Base-by-base conservation (phyloP, 1,139 yeast genomes). In the Taphrina pruni region DNA sequence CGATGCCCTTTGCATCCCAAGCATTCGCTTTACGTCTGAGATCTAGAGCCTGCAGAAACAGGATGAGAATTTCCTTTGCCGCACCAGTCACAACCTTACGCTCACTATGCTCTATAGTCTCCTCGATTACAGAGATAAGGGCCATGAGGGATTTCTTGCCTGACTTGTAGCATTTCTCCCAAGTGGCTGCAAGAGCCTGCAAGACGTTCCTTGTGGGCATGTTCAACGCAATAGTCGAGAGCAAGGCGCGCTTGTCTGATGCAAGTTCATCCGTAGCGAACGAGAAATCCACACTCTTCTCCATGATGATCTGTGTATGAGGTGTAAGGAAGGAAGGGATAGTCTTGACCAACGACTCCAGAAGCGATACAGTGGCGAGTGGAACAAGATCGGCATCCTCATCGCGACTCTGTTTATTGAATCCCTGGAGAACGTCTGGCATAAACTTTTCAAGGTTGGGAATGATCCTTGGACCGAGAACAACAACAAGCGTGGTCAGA, bases 281-380 rank as follows among this genome's bases (percentile, higher is more conserved):
- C 36, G 69, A 52, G 36, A 65, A 65, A 12, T 65, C 70, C n/a
- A 62, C 66, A 38, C 64, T 36, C 35, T 55, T 61, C 39, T 60
- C 62, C 64, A 66, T 58, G 39, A 64, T 64, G 38, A 55, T n/a
- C 20, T 83, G 84, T 74, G 92, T 80, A 73, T 87, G 87, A 8
- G 95, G 86, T 26, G 86, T 82, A 81, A 94, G 85, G 77, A 94
- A 94, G 14, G 91, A 88, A 51, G 99, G 98, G 73, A 95, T 87
- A 75, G 90, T 87, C 78, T 88, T 90, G 65, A 93, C 81, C 75
- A 91, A 83, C 60, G 93, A 85, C 4, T 97, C 87, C 71, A 90
- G 82, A 67, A 94, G 81, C 55, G 90, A 85, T 73, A 91, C 80
- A 20, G 89, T 83, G 0, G 97, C 86, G 11, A 75, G 75, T 21